Evolutionary conservation across 495 filamentous ascomycete species (phyloP), one percentile per base, ranked within the genome.

Genomic region (Haplographium delicatum): DNA sequence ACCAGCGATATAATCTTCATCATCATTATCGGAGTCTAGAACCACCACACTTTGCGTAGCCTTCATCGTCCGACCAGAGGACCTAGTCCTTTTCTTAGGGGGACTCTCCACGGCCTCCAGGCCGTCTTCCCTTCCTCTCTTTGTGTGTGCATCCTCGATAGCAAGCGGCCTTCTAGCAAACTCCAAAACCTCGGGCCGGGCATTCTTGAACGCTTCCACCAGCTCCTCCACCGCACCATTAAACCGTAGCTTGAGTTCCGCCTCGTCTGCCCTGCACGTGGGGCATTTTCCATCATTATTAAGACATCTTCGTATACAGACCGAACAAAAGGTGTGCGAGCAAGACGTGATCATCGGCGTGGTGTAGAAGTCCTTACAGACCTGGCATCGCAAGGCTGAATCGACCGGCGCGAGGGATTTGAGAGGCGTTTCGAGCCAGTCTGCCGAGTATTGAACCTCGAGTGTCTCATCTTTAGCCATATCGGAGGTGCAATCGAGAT

Each of bases 341-440:
- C 93, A 99, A 0, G 84, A 85, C 1, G 93, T 99, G 46, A 96
- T 83, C 73, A 99, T 91, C 1, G 93, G 93, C 19, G 87, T 90
- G 52, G 80, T 78, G 70, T 86, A 97, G 67, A 96, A 94, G 65
- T 99, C 93, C 68, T 96, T 97, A 77, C 93, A 99, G 50, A 99
- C 85, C 60, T 96, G 86, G 67, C 93, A 99, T 55, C 91, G 87
- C 13, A 99, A 76, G 13, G 88, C 80, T 33, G 88, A 80, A 60
- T 99, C 93, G 47, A 99, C 77, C 5, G 83, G 72, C 41, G 81
- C 72, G 48, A 98, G 76, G 27, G 75, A 68, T 2, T 83, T 74
- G 7, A 97, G 72, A 1, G 83, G 79, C 18, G 93, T 96, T n/a
- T 71, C 59, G 13, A 89, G 71, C 94, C 93, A 98, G 73, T 98